phyloP scores from a whole-genome alignment of 2,329 filamentous ascomycete species.

The Cladosporium sp. region DNA sequence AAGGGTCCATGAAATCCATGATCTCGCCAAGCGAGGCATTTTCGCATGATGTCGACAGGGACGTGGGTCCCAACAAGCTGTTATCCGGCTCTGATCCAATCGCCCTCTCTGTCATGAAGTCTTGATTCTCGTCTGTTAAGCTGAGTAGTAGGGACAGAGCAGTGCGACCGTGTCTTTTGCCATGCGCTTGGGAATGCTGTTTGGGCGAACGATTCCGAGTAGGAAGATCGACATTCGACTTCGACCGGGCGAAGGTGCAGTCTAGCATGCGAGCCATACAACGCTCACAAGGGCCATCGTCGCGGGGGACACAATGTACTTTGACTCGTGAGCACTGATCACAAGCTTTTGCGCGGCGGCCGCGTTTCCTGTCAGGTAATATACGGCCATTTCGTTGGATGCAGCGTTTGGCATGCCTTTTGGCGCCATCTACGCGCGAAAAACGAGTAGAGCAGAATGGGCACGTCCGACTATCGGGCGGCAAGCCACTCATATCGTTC shows the following conservation, averaged over 20 bases:
- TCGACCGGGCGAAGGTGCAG: not conserved
- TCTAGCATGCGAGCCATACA: conserved; percentile 16
- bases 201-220: no score
- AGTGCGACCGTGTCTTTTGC: not conserved
- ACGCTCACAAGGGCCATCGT: conserved; percentile 15
- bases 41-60: not conserved
- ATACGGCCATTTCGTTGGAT: not conserved
- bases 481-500: not conserved
- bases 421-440: conserved; percentile 7
- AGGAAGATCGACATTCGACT: no score
- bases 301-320: conserved; percentile 1
- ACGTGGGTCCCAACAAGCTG: not conserved
- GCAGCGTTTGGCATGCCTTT: conserved; percentile 11
- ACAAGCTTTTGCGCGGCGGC: conserved; percentile 2
- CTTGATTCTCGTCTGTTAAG: conserved; percentile 11
- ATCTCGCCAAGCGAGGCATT: not conserved
- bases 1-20: not conserved
- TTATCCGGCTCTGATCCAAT: conserved; percentile 7
- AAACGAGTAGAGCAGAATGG: conserved; percentile 9
- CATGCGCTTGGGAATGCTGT: no score
- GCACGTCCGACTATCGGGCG: conserved; percentile 1
- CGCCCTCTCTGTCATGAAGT: conserved; percentile 10
- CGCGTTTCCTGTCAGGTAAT: not conserved
- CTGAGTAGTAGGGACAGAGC: conserved; percentile 9
- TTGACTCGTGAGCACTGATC: conserved; percentile 11